phyloP scores from a whole-genome alignment of 2,329 filamentous ascomycete species.

The Fusarium sp. region DNA sequence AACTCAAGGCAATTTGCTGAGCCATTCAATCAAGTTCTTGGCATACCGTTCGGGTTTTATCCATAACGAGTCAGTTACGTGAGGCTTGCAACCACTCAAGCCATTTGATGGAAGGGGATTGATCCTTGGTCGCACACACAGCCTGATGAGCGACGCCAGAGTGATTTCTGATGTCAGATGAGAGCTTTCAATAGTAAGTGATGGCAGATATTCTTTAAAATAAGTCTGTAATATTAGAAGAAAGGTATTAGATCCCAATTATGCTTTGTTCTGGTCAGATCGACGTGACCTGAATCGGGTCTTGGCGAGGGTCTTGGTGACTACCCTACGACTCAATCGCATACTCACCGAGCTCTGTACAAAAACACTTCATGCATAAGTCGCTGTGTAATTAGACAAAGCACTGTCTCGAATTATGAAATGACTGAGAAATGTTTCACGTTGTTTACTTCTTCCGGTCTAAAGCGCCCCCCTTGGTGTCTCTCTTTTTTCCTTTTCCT shows the following conservation, averaged over 20 bases:
- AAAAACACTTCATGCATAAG: conserved; percentile 5
- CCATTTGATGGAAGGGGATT: not conserved
- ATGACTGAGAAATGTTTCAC: conserved; percentile 30
- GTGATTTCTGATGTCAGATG: not conserved
- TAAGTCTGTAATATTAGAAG: not conserved
- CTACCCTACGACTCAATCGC: not conserved
- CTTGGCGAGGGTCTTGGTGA: not conserved
- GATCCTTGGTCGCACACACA: not conserved
- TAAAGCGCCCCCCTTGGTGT: conserved; percentile 11
- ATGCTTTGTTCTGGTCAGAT: not conserved
- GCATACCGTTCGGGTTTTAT: not conserved
- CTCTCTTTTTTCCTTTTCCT: conserved; percentile 17
- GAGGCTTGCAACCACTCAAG: not conserved
- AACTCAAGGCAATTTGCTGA: not conserved
- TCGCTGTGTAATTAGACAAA: not conserved
- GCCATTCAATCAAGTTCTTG: not conserved
- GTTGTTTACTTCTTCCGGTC: conserved; percentile 16
- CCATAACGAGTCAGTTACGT: not conserved
- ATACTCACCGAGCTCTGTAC: not conserved
- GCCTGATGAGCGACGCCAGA: not conserved
- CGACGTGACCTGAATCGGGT: not conserved
- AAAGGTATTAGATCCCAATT: not conserved
- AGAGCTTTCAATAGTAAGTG: not conserved
- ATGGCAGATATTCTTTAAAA: not conserved
- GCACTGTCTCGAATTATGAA: conserved; percentile 15